Evolutionary conservation across 2,329 filamentous ascomycete species (phyloP).

Genomic region (Neopestalotiopsis rosae): DNA sequence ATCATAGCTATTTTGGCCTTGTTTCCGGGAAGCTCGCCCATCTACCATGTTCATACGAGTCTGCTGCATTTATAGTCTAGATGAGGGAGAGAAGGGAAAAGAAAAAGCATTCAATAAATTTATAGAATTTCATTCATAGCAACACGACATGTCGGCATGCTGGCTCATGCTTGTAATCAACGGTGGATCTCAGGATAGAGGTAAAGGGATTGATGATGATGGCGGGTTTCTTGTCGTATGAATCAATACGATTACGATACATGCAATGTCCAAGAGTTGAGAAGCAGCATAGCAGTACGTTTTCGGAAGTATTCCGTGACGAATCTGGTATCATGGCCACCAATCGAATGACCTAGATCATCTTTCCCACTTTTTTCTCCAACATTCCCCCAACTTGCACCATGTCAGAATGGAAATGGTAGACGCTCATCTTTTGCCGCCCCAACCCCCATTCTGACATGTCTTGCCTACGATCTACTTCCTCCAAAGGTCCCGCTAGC

Average conservation of each 20-base stretch:
- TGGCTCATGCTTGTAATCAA: no score
- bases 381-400: slow-evolving; percentile 1
- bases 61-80: background rate
- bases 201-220: no score
- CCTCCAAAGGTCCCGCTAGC: background rate
- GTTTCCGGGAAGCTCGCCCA: slow-evolving; percentile 7
- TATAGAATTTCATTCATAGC: no score
- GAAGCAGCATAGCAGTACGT: background rate
- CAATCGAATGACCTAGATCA: background rate
- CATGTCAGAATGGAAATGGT: background rate
- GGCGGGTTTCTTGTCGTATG: no score
- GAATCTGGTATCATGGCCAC: background rate
- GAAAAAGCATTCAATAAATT: no score
- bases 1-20: background rate
- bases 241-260: background rate
- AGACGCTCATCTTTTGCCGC: background rate
- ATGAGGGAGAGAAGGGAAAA: no score
- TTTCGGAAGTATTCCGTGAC: background rate
- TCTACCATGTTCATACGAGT: slow-evolving; percentile 12
- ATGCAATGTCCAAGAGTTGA: background rate
- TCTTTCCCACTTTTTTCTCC: background rate
- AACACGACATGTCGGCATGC: no score
- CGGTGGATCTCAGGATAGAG: background rate
- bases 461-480: background rate
- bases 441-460: background rate